Evolutionary conservation across 345 rosid genomes (phyloP), one percentile per base, ranked within the genome.

Genomic region (Boechera divaricarpa): DNA sequence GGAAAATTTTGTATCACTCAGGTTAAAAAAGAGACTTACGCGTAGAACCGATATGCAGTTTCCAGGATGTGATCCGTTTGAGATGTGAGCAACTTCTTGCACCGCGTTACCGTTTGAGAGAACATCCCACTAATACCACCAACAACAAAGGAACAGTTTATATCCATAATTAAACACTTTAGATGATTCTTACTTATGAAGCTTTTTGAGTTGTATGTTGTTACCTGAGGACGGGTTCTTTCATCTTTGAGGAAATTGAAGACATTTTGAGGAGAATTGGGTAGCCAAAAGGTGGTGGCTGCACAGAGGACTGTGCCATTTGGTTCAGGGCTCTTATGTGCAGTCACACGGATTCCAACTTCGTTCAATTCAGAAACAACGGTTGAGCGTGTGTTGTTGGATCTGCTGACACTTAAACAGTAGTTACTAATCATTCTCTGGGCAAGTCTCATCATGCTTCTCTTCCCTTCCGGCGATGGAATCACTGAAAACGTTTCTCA

Each of bases 401-500:
- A 92, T 7, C 92, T 86, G 81, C 97, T 84, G 26, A 91, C 87
- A 84, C 99, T 91, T 7, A 84, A 55, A 66, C 98, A 92, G 80
- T 88, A 95, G 77, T 73, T 95, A 75, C 71, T 89, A 8, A 91
- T 85, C 99, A 95, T 95, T 80, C 97, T 87, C 71, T 91, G 98
- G 33, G 94, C 88, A 70, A 95, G 98, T 79, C 86, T 92, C 99
- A 95, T 95, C 97, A 92, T 86, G 85, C 97, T 89, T 80, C 88
- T 82, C 83, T 92, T 95, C 57, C 98, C 99, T 29, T 92, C 99
- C 0, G 88, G 85, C 0, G 91, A 87, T 29, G 98, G 94, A 79
- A 88, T 85, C 64, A 87, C 98, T 94, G 86, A 57, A 35, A 67
- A 38, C 2, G 26, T 77, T 52, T 32, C 18, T 60, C 28, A 48